Evolutionary conservation across 352 stramenopile species (phyloP).

Genomic region (Thraustochytrium sp.): DNA sequence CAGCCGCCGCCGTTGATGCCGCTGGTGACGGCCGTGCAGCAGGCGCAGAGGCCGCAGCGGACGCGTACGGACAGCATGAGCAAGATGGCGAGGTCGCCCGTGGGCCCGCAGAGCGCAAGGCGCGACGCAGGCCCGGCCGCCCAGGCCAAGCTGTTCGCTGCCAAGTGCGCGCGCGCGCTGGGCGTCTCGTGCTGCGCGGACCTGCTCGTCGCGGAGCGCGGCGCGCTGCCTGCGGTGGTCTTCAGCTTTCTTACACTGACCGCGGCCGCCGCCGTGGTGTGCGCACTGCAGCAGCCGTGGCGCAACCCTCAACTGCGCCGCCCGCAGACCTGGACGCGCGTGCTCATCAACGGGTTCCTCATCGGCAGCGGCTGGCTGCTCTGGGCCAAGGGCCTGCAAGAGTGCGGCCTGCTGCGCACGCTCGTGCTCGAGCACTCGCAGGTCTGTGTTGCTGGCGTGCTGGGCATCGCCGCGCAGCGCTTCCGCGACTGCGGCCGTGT

Average conservation of each 20-base stretch:
- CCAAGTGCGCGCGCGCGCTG: background rate
- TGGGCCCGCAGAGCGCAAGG: background rate
- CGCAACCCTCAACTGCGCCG: background rate
- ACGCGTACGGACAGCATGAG: background rate
- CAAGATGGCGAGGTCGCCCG: background rate
- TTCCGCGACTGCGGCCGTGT: too few relatives aligned
- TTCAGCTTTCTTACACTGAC: background rate
- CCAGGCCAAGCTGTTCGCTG: background rate
- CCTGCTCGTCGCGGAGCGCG: background rate
- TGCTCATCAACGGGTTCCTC: slow-evolving; percentile 35
- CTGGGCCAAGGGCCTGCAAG: slow-evolving; percentile 28
- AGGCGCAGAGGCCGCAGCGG: too few relatives aligned
- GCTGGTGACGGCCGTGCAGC: too few relatives aligned
- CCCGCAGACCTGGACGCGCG: background rate
- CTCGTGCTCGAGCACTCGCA: slow-evolving; percentile 35
- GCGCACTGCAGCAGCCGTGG: background rate
- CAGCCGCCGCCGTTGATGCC: too few relatives aligned
- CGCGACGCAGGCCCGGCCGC: background rate
- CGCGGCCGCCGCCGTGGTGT: background rate
- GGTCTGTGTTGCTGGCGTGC: slow-evolving; percentile 5
- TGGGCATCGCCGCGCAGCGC: background rate
- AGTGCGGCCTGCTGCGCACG: background rate
- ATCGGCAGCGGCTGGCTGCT: background rate
- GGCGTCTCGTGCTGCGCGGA: background rate
- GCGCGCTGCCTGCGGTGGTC: background rate